phyloP scores from a whole-genome alignment of 257 asterid genomes.

The Rhazya stricta region DNA sequence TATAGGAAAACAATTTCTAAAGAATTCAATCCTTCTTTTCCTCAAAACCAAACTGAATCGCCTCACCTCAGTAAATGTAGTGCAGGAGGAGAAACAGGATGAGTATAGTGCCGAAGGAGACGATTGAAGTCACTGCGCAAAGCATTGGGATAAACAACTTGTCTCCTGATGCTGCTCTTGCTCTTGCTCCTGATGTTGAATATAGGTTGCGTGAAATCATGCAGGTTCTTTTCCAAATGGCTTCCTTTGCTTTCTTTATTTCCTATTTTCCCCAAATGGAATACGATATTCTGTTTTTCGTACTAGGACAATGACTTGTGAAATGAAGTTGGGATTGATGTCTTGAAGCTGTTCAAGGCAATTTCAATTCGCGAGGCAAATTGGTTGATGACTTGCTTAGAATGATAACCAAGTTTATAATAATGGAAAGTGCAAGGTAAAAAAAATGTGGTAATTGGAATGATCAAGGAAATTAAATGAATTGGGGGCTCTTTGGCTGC shows the following conservation, averaged over 20 bases:
- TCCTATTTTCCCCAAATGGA: background rate
- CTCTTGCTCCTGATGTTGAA: constrained; percentile 89
- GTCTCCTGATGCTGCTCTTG: constrained; percentile 74
- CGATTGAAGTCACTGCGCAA: constrained; percentile 84
- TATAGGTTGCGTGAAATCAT: constrained; percentile 88
- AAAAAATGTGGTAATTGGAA: background rate
- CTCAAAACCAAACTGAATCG: too few species aligned
- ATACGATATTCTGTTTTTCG: too few species aligned
- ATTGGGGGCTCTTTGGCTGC: too few species aligned
- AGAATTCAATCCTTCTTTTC: too few species aligned
- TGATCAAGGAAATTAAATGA: too few species aligned
- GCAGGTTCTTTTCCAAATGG: constrained; percentile 50
- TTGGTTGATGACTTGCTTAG: background rate
- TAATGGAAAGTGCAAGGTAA: background rate
- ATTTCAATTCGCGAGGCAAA: too few species aligned
- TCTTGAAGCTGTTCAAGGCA: too few species aligned
- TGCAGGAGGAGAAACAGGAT: constrained; percentile 20
- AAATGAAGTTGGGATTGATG: too few species aligned
- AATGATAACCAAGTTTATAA: background rate
- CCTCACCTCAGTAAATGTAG: too few species aligned
- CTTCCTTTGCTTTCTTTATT: too few species aligned
- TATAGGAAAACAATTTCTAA: too few species aligned
- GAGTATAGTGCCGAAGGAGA: constrained; percentile 81
- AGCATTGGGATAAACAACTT: constrained; percentile 78
- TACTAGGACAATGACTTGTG: too few species aligned